A percentile compares a stretch with the other conserved stretches of the same genome.
phyloP scores from a whole-genome alignment of 768 basidiomycete species.

The Ramaria rubella region DNA sequence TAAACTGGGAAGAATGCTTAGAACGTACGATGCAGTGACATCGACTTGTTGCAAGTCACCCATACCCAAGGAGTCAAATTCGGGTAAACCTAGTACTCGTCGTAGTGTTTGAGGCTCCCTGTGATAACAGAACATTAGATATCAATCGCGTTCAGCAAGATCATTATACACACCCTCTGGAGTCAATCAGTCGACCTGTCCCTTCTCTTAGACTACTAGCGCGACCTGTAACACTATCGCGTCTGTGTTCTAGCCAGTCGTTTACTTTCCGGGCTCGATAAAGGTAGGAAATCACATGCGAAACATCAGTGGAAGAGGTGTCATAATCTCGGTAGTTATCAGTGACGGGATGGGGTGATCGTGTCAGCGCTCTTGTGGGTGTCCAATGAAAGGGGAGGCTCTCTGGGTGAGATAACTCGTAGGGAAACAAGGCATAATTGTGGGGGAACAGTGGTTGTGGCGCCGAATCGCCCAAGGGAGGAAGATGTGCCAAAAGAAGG shows the following conservation, averaged over 20 bases:
- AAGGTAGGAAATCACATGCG: conserved; percentile 32
- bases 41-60: background rate
- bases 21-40: conserved; percentile 7
- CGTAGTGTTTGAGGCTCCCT: background rate
- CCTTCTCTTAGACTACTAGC: background rate
- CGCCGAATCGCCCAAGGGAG: background rate
- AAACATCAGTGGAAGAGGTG: conserved; percentile 27
- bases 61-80: background rate
- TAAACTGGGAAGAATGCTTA: background rate
- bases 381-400: conserved; percentile 5
- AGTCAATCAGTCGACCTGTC: background rate
- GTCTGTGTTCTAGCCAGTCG: conserved; percentile 43
- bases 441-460: conserved; percentile 19
- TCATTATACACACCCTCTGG: background rate
- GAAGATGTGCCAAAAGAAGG: background rate
- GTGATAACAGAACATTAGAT: background rate
- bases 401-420: conserved; percentile 19
- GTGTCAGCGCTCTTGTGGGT: background rate
- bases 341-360: background rate
- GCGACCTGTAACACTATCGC: background rate
- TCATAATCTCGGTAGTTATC: background rate
- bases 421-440: conserved; percentile 64
- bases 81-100: background rate
- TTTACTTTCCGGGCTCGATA: conserved; percentile 60
- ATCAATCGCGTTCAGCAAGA: background rate